A percentile compares a stretch with the other conserved stretches of the same genome.
These are phyloP conservation scores for Penicillium sp. DNA, from an alignment of 2,329 filamentous ascomycete genomes.

Conservation along the genomic window DNA sequence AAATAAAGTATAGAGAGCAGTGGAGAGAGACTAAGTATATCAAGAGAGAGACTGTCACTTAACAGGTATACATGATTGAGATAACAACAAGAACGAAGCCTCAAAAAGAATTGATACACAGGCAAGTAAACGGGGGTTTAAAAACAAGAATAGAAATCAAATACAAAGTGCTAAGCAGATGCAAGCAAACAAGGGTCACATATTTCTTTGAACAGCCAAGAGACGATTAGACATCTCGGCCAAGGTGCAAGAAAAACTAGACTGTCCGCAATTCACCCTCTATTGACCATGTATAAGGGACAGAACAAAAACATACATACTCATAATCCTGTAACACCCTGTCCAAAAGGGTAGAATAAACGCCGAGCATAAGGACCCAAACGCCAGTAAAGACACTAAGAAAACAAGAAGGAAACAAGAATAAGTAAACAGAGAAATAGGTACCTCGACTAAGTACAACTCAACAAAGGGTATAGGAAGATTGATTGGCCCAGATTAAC, in stretches of 20 bases:
- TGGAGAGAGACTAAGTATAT: not conserved
- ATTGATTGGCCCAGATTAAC: slow-evolving; percentile 32
- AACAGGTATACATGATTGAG: not conserved
- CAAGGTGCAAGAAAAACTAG: slow-evolving; percentile 9
- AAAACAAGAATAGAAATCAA: not conserved
- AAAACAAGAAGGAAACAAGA: not conserved
- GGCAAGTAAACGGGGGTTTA: not conserved
- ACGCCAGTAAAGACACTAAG: slow-evolving; percentile 15
- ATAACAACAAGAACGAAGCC: not conserved
- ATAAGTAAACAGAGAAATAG: slow-evolving; percentile 8
- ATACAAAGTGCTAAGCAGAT: slow-evolving; percentile 1
- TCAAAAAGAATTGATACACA: slow-evolving; percentile 15
- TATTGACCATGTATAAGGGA: slow-evolving; percentile 22
- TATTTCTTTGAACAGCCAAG: not conserved
- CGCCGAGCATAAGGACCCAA: slow-evolving; percentile 16
- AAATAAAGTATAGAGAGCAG: not conserved
- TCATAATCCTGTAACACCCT: slow-evolving; percentile 22
- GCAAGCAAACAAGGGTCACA: not conserved
- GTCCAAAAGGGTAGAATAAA: slow-evolving; percentile 14
- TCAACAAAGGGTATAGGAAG: slow-evolving; percentile 37
- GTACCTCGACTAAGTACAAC: slow-evolving; percentile 29
- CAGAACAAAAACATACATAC: slow-evolving; percentile 17
- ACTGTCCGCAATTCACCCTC: slow-evolving; percentile 11
- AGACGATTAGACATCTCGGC: slow-evolving; percentile 9
- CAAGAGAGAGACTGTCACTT: not conserved